A percentile compares a stretch with the other conserved stretches of the same genome.
Conservation (phyloP, 345 rosid species). For the Gossypium stocksii region DNA sequence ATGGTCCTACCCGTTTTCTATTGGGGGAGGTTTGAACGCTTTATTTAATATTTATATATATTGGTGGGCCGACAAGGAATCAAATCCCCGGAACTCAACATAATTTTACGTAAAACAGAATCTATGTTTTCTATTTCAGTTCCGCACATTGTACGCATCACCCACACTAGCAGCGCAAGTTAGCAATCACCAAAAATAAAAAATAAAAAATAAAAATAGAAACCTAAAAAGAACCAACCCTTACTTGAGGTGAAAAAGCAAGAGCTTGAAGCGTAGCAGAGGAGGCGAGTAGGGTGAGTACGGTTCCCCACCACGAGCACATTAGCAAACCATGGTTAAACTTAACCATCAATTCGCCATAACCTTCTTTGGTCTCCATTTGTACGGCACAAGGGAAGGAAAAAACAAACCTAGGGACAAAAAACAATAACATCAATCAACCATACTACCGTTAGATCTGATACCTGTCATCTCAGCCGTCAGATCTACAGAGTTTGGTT, state of each 20-base stretch:
- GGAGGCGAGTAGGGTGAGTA: slow-evolving; percentile 3
- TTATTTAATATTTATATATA: background rate
- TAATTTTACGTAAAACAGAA: background rate
- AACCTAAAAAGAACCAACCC: background rate
- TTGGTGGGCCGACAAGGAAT: background rate
- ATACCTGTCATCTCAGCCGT: background rate
- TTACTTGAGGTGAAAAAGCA: background rate
- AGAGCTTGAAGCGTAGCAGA: background rate
- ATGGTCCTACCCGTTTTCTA: no score
- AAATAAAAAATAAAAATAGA: background rate
- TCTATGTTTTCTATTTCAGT: slow-evolving; percentile 9
- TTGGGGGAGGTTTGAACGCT: no score
- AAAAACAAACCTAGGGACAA: background rate
- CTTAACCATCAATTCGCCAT: slow-evolving; percentile 3
- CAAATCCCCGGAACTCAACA: background rate
- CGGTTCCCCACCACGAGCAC: background rate
- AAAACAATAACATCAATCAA: background rate
- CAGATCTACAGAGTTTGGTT: background rate
- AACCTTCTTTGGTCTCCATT: slow-evolving; percentile 8
- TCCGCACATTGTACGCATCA: background rate
- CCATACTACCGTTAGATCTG: slow-evolving; percentile 1
- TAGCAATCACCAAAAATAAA: background rate
- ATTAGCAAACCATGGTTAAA: slow-evolving; percentile 11
- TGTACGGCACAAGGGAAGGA: background rate
- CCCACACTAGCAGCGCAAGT: background rate